A percentile compares a stretch with the other conserved stretches of the same genome.
Conservation (phyloP, 2,329 filamentous ascomycete species). For the Sordariomycetes sp. region DNA sequence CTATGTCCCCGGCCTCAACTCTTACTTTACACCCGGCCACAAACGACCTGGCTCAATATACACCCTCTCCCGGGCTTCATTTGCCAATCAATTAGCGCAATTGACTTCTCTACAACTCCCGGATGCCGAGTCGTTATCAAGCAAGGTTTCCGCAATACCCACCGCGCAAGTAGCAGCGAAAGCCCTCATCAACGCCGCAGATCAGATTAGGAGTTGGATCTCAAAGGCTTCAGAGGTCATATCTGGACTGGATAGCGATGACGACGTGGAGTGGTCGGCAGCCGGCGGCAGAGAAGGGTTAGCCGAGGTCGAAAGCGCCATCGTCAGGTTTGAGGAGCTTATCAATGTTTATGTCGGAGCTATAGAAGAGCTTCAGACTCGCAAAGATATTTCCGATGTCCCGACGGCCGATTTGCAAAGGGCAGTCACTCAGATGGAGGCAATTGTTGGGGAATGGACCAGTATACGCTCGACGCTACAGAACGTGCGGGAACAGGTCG, state of each 20-base stretch:
- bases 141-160: slow-evolving; percentile 74
- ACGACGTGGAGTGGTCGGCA: slow-evolving; percentile 96
- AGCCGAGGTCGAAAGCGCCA: slow-evolving; percentile 63
- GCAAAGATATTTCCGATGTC: slow-evolving; percentile 66
- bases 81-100: slow-evolving; percentile 87
- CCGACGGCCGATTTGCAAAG: slow-evolving; percentile 60
- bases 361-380: slow-evolving; percentile 83
- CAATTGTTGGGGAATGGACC: slow-evolving; percentile 75
- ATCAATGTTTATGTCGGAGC: slow-evolving; percentile 88
- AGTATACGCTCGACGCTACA: slow-evolving; percentile 71
- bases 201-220: slow-evolving; percentile 93
- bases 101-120: slow-evolving; percentile 85
- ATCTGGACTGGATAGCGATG: slow-evolving; percentile 80
- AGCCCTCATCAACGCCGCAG: slow-evolving; percentile 76
- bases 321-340: slow-evolving; percentile 75
- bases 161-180: slow-evolving; percentile 77
- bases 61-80: slow-evolving; percentile 83
- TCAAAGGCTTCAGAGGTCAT: slow-evolving; percentile 85
- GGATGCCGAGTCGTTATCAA: slow-evolving; percentile 73
- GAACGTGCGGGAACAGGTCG: slow-evolving; percentile 79
- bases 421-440: slow-evolving; percentile 83
- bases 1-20: slow-evolving; percentile 40
- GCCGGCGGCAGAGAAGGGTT: slow-evolving; percentile 74
- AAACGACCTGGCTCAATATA: slow-evolving; percentile 80
- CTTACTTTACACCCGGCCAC: slow-evolving; percentile 59